phyloP scores from a whole-genome alignment of 345 rosid genomes.

The Boechera divaricarpa region DNA sequence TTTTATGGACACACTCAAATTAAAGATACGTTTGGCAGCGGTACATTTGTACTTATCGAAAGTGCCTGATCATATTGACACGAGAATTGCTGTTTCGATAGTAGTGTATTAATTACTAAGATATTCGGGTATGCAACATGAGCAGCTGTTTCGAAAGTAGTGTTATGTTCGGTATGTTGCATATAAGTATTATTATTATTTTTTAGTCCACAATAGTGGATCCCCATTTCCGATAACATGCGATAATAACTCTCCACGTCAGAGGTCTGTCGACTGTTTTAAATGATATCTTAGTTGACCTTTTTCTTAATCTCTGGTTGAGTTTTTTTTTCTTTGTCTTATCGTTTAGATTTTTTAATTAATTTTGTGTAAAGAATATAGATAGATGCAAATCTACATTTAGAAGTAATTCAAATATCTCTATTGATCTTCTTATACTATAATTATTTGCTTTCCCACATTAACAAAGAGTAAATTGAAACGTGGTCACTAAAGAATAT shows the following conservation, averaged over 20 bases:
- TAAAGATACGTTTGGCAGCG: neutral
- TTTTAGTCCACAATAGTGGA: slow-evolving; percentile 3
- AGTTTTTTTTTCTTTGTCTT: neutral
- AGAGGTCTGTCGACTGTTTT: neutral
- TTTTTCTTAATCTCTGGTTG: neutral
- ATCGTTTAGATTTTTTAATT: neutral
- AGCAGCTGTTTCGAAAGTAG: neutral
- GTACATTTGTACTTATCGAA: neutral
- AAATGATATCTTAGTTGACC: neutral
- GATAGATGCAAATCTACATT: neutral
- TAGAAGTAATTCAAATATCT: neutral
- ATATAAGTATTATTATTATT: neutral
- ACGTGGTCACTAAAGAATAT: neutral
- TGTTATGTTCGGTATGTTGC: neutral
- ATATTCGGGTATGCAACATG: too few species aligned
- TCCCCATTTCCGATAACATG: neutral
- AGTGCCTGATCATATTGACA: neutral
- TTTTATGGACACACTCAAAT: neutral
- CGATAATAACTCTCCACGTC: neutral
- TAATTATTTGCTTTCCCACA: neutral
- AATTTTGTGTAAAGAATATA: neutral
- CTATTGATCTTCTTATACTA: neutral
- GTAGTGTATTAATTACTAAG: neutral
- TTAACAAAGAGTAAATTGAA: neutral
- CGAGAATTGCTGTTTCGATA: neutral